Base-by-base conservation (phyloP, 805 yeast genomes). In the Kockiozyma suomiensis region DNA sequence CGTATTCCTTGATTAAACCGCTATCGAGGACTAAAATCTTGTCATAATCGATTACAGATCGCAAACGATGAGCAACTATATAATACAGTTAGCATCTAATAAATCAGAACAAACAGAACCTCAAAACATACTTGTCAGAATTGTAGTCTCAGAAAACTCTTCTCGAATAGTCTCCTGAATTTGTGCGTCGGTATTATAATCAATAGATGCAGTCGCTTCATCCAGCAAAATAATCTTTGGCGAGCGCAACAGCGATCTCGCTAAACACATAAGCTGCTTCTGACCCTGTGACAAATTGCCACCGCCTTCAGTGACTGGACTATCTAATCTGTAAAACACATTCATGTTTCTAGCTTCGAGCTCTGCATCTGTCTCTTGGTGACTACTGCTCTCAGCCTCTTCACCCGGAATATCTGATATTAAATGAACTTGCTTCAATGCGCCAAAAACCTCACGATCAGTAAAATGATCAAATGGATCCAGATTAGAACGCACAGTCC, bases 211-310 rank as follows among this genome's bases (percentile, higher is more conserved):
- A 4, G 89, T 85, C 4, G 89, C 96, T 75, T 90, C 96, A 69
- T 90, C 96, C 59, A 90, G 74, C 21, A 90, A 78, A 63, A 90
- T 76, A 19, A 90, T 84, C 66, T 81, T 85, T 0, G 96, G 87
- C 19, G 82, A 80, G 63, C 84, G 84, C 66, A 90, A 75, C 48
- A 90, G 75, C 0, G 96, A 93, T 62, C 96, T 79, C 0, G 96
- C 91, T 50, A 90, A 75, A 72, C 96, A 90, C 73, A 90, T 76
- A 57, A 90, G 76, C 74, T 90, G 97, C 67, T 90, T 81, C 75
- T 91, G 96, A 15, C 97, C 97, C 55, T 87, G 87, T 7, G 96
- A 88, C 61, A 91, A 75, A 71, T 90, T 91, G 19, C 85, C 74
- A 8, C 96, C 97, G 52, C 90, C 86, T 70, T 90, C 96, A 19